A percentile compares a stretch with the other conserved stretches of the same genome.
These are phyloP conservation scores for Polygonum aviculare DNA, from an alignment of 148 eudicot species.

Conservation along the genomic window DNA sequence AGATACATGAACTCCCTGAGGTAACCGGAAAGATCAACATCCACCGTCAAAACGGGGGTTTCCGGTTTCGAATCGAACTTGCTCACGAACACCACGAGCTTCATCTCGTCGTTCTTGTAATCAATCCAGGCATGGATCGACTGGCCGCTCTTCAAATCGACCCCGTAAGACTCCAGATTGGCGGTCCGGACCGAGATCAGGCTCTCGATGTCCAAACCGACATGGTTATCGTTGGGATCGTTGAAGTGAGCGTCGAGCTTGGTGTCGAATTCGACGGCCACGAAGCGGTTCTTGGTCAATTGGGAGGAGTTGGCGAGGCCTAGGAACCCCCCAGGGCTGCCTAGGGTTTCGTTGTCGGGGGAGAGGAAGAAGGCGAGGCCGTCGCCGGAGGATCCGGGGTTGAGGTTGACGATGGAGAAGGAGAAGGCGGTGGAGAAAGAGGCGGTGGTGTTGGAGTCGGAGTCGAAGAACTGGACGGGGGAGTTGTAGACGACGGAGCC, in stretches of 20 bases:
- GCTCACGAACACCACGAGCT: constrained; percentile 48
- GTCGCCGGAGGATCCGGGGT: constrained; percentile 60
- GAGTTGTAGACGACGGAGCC: constrained; percentile 57
- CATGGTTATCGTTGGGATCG: constrained; percentile 74
- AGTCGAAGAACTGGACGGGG: constrained; percentile 55
- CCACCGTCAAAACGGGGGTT: constrained; percentile 39
- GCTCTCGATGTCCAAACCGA: constrained; percentile 69
- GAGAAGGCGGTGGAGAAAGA: constrained; percentile 72
- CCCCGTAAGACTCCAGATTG: constrained; percentile 21
- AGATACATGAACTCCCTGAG: constrained; percentile 57
- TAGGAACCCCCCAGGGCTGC: constrained; percentile 67
- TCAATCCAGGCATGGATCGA: constrained; percentile 70
- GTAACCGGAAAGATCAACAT: constrained; percentile 49
- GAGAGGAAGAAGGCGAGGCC: constrained; percentile 76
- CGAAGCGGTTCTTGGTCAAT: constrained; percentile 55
- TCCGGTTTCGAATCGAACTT: constrained; percentile 40
- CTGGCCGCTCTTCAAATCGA: constrained; percentile 59
- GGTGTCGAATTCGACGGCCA: constrained; percentile 84
- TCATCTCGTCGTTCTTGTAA: constrained; percentile 37
- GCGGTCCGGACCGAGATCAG: constrained; percentile 48
- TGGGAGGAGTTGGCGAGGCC: constrained; percentile 71
- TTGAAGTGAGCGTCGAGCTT: constrained; percentile 39
- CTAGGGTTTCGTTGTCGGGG: constrained; percentile 48
- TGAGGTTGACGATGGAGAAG: constrained; percentile 42
- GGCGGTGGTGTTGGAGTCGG: constrained; percentile 39